A percentile compares a stretch with the other conserved stretches of the same genome.
These are phyloP conservation scores for Anacardium occidentale DNA, from an alignment of 345 rosid species.

Conservation along the genomic window DNA sequence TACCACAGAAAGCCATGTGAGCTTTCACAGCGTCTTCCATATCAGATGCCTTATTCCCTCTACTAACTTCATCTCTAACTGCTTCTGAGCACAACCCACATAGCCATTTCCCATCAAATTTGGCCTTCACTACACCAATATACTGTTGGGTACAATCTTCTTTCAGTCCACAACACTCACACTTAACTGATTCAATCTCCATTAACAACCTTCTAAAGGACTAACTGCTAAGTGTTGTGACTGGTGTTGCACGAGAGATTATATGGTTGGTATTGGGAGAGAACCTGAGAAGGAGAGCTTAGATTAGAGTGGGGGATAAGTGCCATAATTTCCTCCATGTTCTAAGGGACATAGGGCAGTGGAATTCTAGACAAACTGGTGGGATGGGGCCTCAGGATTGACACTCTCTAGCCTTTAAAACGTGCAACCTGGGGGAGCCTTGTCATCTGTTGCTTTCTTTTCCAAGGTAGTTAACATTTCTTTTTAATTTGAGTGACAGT, in stretches of 20 bases:
- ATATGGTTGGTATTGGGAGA: constrained; percentile 27
- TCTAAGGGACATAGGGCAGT: constrained; percentile 46
- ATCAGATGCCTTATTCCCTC: constrained; percentile 42
- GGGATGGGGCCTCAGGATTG: constrained; percentile 36
- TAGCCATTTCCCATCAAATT: constrained; percentile 90
- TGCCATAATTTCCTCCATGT: constrained; percentile 70
- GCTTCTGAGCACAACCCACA: constrained; percentile 98
- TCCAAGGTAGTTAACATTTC: not conserved
- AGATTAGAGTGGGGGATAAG: constrained; percentile 22
- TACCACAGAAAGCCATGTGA: constrained; percentile 93
- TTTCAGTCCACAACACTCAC: constrained; percentile 90
- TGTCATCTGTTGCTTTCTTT: not conserved
- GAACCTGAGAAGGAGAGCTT: constrained; percentile 12
- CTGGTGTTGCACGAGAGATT: constrained; percentile 28
- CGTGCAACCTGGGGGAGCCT: not conserved
- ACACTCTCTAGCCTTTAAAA: constrained; percentile 27
- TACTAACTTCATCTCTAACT: constrained; percentile 66
- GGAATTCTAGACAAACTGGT: constrained; percentile 48
- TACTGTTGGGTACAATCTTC: constrained; percentile 92
- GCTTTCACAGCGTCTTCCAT: constrained; percentile 88
- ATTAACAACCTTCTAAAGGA: constrained; percentile 23
- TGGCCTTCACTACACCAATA: constrained; percentile 64
- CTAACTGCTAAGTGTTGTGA: constrained; percentile 8
- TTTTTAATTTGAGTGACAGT: constrained; percentile 30
- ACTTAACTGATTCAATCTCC: constrained; percentile 83